Evolutionary conservation across 176 grass and related monocot species (phyloP).

Genomic region (Aegilops tauschii): DNA sequence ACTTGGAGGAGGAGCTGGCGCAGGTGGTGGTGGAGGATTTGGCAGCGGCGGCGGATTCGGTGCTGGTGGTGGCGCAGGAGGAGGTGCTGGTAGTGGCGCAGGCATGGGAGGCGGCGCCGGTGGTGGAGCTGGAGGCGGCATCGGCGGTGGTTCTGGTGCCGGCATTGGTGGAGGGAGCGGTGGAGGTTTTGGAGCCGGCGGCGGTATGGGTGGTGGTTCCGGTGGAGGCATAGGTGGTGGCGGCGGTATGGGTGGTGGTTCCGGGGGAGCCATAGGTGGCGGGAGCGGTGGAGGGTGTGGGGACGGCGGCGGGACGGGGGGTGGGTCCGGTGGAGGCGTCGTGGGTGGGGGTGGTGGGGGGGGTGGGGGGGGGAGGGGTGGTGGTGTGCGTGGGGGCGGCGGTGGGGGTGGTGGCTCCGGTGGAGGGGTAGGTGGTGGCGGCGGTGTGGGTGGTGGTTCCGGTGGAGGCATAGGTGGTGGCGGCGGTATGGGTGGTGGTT

Average conservation of each 20-base stretch:
- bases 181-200: neutral
- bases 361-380: too few species aligned
- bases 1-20: constrained; percentile 7
- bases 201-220: neutral
- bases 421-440: too few species aligned
- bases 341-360: constrained; percentile 4
- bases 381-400: too few species aligned
- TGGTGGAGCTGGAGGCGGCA: neutral
- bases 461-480: neutral
- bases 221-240: neutral
- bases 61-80: neutral
- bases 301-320: neutral
- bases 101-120: neutral
- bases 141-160: neutral
- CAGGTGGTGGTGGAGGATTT: neutral
- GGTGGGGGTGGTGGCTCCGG: too few species aligned
- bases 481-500: neutral
- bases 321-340: neutral
- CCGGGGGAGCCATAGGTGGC: neutral
- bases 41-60: neutral
- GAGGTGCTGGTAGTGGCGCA: neutral
- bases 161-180: neutral
- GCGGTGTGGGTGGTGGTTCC: neutral
- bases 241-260: neutral
- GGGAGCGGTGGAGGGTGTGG: constrained; percentile 27